Base-by-base conservation (phyloP, 116 monocot genomes). In the Posidonia oceanica region DNA sequence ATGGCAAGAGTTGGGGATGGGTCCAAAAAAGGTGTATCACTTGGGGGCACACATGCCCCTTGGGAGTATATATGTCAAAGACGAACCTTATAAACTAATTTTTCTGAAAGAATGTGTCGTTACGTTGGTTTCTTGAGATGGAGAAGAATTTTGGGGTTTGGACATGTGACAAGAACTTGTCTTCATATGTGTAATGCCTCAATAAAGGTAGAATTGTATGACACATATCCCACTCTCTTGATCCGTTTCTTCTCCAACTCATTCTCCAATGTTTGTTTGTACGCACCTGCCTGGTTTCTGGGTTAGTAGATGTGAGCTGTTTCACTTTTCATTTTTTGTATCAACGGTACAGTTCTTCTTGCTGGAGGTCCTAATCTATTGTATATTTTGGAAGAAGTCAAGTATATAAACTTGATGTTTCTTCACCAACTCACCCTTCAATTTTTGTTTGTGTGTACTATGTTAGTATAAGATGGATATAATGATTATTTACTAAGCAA, bases 151-250 rank as follows among this genome's bases (percentile, higher is more conserved):
- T 65, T 65, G 10, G 52, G 18, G 52, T 51, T 52, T 2, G 52
- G 18, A 52, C 67, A 67, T 67, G 67, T 67, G 67, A 67, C 52
- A 8, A 14, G 18, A 5, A 4, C 48, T 67, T 67, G 67, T 67
- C 67, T 52, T 67, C 51, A 44, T 41, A 22, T 14, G 67, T 52
- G 67, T 67, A 52, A 53, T 67, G 67, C 52, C 42, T 48, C 15
- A 13, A 36, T 14, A 67, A 67, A 17, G 67, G 22, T 51, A 51
- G 52, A 14, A 39, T 21, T 67, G 67, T 23, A 8, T 62, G 29
- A 37, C 62, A 62, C 62, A 62, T 37, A 62, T 62, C 62, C 62
- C 62, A 37, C 36, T 62, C 62, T 62, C 36, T 62, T 62, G 20
- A 36, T 14, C 62, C 23, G 62, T 14, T 62, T 62, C 14, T 62